These are phyloP conservation scores for Eutypa lata DNA, from an alignment of 2,329 filamentous ascomycete genomes.

Conservation along the genomic window DNA sequence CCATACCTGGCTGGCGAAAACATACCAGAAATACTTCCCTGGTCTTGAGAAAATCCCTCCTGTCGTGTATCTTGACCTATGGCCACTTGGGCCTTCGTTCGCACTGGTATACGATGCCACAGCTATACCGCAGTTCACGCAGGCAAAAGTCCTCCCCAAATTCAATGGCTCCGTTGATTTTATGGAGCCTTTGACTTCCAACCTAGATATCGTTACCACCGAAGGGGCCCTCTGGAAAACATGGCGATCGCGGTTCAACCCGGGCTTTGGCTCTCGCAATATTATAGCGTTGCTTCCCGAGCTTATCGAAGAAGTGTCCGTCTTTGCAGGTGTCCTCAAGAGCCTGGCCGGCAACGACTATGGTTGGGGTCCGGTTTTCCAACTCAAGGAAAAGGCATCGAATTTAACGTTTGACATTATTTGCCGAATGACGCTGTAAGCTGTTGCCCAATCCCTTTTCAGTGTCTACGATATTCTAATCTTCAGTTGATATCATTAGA, in stretches of 20 bases:
- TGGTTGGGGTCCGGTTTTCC: not conserved
- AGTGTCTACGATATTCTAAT: not conserved
- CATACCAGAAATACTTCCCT: conserved; percentile 23
- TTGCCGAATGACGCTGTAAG: not conserved
- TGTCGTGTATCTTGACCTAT: conserved; percentile 26
- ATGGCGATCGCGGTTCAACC: not conserved
- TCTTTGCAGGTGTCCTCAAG: not conserved
- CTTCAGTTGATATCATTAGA: not conserved
- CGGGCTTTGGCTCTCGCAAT: not conserved
- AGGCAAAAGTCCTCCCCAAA: not conserved
- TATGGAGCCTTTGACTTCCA: not conserved
- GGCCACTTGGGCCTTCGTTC: conserved; percentile 18
- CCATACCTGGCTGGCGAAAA: conserved; percentile 21
- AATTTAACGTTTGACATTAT: not conserved
- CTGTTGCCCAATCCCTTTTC: not conserved
- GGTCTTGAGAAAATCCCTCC: conserved; percentile 18
- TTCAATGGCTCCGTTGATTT: not conserved
- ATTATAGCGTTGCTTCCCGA: not conserved
- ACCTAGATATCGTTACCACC: not conserved
- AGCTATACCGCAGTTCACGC: conserved; percentile 18
- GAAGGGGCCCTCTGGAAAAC: not conserved
- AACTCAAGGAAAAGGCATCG: not conserved
- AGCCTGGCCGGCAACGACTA: not conserved
- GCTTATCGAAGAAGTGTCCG: not conserved
- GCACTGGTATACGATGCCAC: conserved; percentile 18